phyloP scores from a whole-genome alignment of 257 asterid species.

The Solanum gracilifrons region DNA sequence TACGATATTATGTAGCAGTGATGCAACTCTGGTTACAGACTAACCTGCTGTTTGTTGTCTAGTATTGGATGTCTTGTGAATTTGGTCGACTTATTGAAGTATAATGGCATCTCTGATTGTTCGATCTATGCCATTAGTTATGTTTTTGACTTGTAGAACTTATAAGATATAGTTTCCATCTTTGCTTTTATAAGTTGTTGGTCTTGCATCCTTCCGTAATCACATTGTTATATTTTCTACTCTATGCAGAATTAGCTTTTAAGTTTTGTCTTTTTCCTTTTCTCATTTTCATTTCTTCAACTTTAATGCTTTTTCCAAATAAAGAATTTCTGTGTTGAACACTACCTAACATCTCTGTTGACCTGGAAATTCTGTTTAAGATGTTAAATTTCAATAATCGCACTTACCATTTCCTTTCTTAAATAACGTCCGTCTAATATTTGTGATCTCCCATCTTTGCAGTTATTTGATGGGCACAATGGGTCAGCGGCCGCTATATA shows the following conservation, averaged over 20 bases:
- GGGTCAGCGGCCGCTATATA: conserved; percentile 98
- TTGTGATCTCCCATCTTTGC: conserved; percentile 14
- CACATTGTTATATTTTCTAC: background rate
- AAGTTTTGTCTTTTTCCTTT: background rate
- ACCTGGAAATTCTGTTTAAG: background rate
- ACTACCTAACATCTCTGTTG: background rate
- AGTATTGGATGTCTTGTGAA: background rate
- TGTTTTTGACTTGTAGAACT: background rate
- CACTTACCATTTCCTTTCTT: background rate
- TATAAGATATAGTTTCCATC: background rate
- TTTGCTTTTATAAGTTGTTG: background rate
- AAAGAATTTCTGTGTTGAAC: background rate
- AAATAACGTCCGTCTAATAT: background rate
- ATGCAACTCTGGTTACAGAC: background rate
- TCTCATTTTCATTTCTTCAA: background rate
- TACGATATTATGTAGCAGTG: background rate
- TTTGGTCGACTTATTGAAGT: background rate
- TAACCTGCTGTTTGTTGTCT: background rate
- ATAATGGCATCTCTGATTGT: background rate
- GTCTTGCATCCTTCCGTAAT: background rate
- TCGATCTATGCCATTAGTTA: background rate
- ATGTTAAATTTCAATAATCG: background rate
- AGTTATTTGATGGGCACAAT: conserved; percentile 97
- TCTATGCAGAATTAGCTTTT: background rate
- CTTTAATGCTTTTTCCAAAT: background rate